Evolutionary conservation across 139 green algal genomes (phyloP), one percentile per base, ranked within the genome.

Genomic region (Micractinium sp.): DNA sequence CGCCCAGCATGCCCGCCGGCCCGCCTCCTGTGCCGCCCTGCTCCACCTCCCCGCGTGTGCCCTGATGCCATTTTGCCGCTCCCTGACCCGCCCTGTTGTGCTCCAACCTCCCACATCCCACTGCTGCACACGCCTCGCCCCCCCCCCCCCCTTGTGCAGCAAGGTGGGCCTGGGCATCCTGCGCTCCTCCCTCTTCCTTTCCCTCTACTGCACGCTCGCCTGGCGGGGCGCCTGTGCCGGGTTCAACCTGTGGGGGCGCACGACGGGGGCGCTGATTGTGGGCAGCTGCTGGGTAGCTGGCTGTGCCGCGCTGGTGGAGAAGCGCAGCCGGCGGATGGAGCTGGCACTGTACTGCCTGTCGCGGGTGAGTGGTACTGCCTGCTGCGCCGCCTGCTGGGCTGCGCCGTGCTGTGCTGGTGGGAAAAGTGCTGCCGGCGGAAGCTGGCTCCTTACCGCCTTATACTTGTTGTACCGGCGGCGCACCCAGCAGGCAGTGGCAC

Each of bases 291-390:
- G 94, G 93, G 53, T 88, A 19, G 94, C 91, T 2, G 95, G 96
- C 4, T 90, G 97, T 61, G 94, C 96, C 1, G 94, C 92, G 16
- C 90, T 99, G 71, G 80, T 97, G 67, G 97, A 99, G 93, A 99
- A 99, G 93, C 98, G 98, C 92, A 94, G 89, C 3, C 93, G 97
- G 25, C 94, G 97, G 83, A 98, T 98, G 96, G 97, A 99, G 93
- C 95, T 99, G 67, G 97, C 97, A 29, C 91, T 99, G 56, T 99
- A 99, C 94, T 96, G 93, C 85, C 38, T 94, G 60, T 94, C 92
- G 0, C 90, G 95, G 35, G 94, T 93, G 84, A 19, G 90, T n/a
- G 31, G 39, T n/a, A n/a, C 33, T 36, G 36, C 7, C 13, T 18
- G 16, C 5, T 81, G 67, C 2, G 77, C 39, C 2, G 2, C 2